Percentiles rank a stretch among this genome's conserved stretches.
Conservation (phyloP, 2,329 filamentous ascomycete genomes). For the Neobulgaria alba region DNA sequence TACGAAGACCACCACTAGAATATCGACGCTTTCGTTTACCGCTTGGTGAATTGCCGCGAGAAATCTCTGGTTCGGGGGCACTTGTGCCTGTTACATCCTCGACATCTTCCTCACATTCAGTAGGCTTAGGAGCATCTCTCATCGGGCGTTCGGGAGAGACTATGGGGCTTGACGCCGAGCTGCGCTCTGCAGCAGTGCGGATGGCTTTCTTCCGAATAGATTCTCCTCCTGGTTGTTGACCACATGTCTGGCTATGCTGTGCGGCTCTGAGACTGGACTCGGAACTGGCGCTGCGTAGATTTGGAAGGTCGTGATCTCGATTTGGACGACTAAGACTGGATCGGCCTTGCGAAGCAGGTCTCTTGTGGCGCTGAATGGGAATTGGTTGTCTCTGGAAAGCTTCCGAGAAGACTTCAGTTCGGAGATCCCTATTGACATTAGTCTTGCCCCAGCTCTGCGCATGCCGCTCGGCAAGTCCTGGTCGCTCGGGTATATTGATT, state of each 20-base stretch:
- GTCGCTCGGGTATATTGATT: constrained; percentile 24
- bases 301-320: constrained; percentile 34
- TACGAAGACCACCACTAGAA: constrained; percentile 74
- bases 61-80: constrained; percentile 52
- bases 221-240: constrained; percentile 35
- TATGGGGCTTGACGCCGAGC: background rate
- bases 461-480: constrained; percentile 44
- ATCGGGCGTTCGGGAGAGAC: background rate
- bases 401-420: constrained; percentile 87
- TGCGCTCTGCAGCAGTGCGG: constrained; percentile 20
- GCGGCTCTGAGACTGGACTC: constrained; percentile 26
- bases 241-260: constrained; percentile 12
- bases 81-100: constrained; percentile 49
- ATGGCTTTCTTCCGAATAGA: constrained; percentile 28
- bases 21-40: constrained; percentile 59
- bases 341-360: constrained; percentile 54
- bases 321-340: constrained; percentile 40
- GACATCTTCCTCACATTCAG: constrained; percentile 28
- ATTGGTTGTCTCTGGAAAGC: constrained; percentile 82
- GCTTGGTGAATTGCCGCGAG: constrained; percentile 9
- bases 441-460: constrained; percentile 80
- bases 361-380: constrained; percentile 67
- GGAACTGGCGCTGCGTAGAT: constrained; percentile 24
- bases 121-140: constrained; percentile 5
- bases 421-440: constrained; percentile 76